A percentile compares a stretch with the other conserved stretches of the same genome.
These are phyloP conservation scores for Santalum album DNA, from an alignment of 164 flowering plant species.

Conservation along the genomic window DNA sequence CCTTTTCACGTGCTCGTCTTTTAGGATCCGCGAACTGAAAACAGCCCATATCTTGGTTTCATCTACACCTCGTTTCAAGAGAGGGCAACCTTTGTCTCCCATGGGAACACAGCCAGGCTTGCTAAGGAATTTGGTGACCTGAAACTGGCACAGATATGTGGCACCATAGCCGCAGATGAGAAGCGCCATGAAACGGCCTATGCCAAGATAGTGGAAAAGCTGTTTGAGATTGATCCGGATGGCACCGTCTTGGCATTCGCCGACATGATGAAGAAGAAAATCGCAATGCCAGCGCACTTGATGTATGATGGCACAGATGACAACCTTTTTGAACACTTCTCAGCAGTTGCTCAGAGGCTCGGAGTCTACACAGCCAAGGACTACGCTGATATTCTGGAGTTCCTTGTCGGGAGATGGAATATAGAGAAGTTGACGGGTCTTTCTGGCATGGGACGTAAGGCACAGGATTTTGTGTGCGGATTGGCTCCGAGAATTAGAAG, in stretches of 20 bases:
- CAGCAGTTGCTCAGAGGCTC: slow-evolving; percentile 45
- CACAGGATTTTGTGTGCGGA: too few species aligned
- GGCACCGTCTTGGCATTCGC: slow-evolving; percentile 36
- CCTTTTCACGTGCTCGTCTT: neutral
- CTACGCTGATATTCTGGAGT: too few species aligned
- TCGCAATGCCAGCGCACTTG: slow-evolving; percentile 53
- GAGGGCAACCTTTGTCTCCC: slow-evolving; percentile 47
- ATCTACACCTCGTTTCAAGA: too few species aligned
- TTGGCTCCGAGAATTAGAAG: slow-evolving; percentile 35
- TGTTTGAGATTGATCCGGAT: slow-evolving; percentile 40
- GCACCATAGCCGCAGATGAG: slow-evolving; percentile 47
- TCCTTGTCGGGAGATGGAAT: slow-evolving; percentile 42
- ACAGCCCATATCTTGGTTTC: slow-evolving; percentile 46
- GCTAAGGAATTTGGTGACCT: slow-evolving; percentile 41
- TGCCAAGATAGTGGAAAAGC: slow-evolving; percentile 43
- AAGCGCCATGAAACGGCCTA: slow-evolving; percentile 55
- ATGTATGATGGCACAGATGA: slow-evolving; percentile 48
- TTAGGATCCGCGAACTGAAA: slow-evolving; percentile 37
- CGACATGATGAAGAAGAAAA: too few species aligned
- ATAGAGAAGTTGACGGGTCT: slow-evolving; percentile 35
- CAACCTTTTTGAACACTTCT: slow-evolving; percentile 43
- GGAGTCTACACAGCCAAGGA: slow-evolving; percentile 61
- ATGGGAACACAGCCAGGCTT: slow-evolving; percentile 43
- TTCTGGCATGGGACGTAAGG: slow-evolving; percentile 33
- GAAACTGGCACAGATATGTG: slow-evolving; percentile 46